These are phyloP conservation scores for Pycnococcus provasolii DNA, from an alignment of 139 green algal species.

Conservation along the genomic window DNA sequence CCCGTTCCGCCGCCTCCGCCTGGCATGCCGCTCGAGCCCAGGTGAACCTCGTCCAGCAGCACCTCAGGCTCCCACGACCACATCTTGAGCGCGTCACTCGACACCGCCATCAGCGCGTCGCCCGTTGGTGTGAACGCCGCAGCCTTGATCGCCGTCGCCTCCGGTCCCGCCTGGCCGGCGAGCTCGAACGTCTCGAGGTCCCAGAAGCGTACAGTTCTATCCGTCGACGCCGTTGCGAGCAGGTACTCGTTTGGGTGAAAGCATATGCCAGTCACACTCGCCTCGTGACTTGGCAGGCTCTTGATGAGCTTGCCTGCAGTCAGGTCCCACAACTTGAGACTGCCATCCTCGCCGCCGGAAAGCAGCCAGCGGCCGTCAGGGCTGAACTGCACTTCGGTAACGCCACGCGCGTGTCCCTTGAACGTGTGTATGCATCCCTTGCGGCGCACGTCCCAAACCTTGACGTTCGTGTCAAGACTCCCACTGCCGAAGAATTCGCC, in stretches of 20 bases:
- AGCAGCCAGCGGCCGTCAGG: conserved; percentile 67
- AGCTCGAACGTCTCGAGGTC: conserved; percentile 61
- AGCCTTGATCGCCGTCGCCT: conserved; percentile 44
- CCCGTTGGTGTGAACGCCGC: conserved; percentile 61
- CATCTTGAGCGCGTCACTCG: conserved; percentile 30
- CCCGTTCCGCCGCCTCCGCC: background rate
- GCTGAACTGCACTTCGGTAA: conserved; percentile 54
- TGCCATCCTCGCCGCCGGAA: conserved; percentile 51
- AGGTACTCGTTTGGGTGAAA: conserved; percentile 74
- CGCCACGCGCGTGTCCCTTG: conserved; percentile 52
- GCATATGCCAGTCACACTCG: conserved; percentile 53
- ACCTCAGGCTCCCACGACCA: conserved; percentile 55
- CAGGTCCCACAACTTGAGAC: conserved; percentile 77
- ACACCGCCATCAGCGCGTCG: conserved; percentile 40
- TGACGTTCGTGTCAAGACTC: conserved; percentile 66
- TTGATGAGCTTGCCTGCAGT: conserved; percentile 45
- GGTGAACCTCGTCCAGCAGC: conserved; percentile 49
- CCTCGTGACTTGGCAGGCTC: conserved; percentile 34
- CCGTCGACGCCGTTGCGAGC: conserved; percentile 50
- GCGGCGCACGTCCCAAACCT: conserved; percentile 64
- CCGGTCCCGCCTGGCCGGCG: conserved; percentile 45
- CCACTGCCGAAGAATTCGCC: conserved; percentile 47
- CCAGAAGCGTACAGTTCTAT: conserved; percentile 59
- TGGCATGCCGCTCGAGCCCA: conserved; percentile 41
- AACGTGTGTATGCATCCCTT: conserved; percentile 58